Percentiles rank a stretch among this genome's conserved stretches.
These are phyloP conservation scores for Platanus orientalis DNA, from an alignment of 164 flowering plant species.

Conservation along the genomic window DNA sequence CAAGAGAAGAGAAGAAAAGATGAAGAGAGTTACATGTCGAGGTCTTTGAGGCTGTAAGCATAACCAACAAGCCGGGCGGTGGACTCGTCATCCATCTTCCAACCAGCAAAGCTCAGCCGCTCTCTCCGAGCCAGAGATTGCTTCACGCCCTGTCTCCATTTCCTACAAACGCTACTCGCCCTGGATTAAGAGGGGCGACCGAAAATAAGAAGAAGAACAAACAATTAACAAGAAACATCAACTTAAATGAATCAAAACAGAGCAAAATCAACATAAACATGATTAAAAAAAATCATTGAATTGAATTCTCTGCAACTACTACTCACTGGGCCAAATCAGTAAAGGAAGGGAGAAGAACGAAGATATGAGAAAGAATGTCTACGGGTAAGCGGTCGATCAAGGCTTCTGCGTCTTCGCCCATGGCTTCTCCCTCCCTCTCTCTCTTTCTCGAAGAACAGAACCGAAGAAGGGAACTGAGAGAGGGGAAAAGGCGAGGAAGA, in stretches of 20 bases:
- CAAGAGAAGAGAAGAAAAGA: slow-evolving; percentile 9
- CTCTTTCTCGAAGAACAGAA: not conserved
- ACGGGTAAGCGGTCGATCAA: slow-evolving; percentile 62
- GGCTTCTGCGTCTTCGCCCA: slow-evolving; percentile 24
- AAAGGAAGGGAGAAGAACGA: slow-evolving; percentile 49
- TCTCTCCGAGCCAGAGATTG: slow-evolving; percentile 61
- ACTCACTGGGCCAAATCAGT: slow-evolving; percentile 70
- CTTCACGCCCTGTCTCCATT: slow-evolving; percentile 87
- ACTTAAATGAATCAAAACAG: too few relatives aligned
- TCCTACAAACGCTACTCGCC: slow-evolving; percentile 56
- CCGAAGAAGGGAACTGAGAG: not conserved
- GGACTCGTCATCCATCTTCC: slow-evolving; percentile 89
- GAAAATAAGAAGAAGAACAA: not conserved
- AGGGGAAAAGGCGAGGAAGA: not conserved
- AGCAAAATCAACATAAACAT: not conserved
- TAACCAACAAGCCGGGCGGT: slow-evolving; percentile 59
- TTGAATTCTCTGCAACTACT: not conserved
- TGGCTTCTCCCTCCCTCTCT: not conserved
- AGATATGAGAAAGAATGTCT: slow-evolving; percentile 63
- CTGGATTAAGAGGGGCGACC: not conserved
- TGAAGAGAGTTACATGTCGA: slow-evolving; percentile 63
- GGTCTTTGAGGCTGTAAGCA: slow-evolving; percentile 80
- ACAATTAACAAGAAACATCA: not conserved
- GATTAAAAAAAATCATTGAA: not conserved
- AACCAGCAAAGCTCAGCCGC: slow-evolving; percentile 72